Conservation (phyloP, 768 basidiomycete genomes). For the Zangia roseola region DNA sequence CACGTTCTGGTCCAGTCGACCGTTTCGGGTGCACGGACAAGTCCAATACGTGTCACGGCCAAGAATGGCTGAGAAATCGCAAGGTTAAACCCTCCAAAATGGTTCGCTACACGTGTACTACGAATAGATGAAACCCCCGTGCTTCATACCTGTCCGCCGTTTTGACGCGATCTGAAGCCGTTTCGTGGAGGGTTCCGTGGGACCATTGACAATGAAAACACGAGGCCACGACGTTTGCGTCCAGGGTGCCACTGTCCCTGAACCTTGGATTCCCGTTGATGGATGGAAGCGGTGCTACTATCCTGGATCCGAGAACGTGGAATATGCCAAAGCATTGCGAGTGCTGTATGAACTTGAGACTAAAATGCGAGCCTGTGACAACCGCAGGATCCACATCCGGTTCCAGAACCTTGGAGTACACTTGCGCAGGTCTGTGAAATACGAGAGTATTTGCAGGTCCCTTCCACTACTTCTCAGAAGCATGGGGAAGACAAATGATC, state of each 20-base stretch:
- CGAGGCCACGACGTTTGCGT: constrained; percentile 22
- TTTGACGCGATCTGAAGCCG: constrained; percentile 11
- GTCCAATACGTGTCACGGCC: not conserved
- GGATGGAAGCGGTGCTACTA: constrained; percentile 7
- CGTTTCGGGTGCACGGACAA: not conserved
- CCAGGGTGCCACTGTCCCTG: constrained; percentile 9
- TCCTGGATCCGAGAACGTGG: constrained; percentile 17
- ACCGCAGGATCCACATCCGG: constrained; percentile 1
- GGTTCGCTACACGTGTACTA: constrained; percentile 21
- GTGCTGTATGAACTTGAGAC: not conserved
- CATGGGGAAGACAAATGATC: not conserved
- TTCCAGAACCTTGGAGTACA: not conserved
- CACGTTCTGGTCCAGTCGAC: too few species aligned
- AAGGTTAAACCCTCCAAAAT: constrained; percentile 13
- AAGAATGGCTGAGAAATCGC: constrained; percentile 1
- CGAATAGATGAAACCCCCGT: constrained; percentile 17
- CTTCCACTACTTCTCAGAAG: not conserved
- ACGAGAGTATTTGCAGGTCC: not conserved
- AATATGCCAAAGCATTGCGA: not conserved
- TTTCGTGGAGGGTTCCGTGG: constrained; percentile 14
- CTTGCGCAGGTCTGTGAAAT: not conserved
- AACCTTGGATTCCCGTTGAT: constrained; percentile 3
- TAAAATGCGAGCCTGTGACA: constrained; percentile 1
- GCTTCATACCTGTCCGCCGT: constrained; percentile 13
- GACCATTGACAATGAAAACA: constrained; percentile 25